Evolutionary conservation across 768 basidiomycete species (phyloP).

Genomic region (Trametes meyenii): DNA sequence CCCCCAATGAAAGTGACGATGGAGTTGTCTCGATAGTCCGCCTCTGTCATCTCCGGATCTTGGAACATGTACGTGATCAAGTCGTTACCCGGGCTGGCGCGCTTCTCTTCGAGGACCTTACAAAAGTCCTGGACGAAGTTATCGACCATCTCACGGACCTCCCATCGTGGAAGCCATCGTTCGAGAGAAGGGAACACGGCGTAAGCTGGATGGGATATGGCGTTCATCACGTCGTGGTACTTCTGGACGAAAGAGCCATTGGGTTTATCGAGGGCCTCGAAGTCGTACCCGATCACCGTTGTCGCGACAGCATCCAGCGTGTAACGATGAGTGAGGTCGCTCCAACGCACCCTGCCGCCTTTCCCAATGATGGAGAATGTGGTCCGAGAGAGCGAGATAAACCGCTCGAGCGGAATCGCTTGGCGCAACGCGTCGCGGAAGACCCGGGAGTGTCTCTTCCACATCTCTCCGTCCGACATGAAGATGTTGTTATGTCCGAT

Average conservation of each 20-base stretch:
- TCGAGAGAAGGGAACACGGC: constrained; percentile 17
- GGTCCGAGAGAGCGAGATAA: constrained; percentile 36
- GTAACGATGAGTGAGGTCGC: constrained; percentile 26
- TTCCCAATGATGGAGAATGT: constrained; percentile 37
- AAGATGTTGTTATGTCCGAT: constrained; percentile 41
- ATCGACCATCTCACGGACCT: constrained; percentile 11
- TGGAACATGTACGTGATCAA: constrained; percentile 20
- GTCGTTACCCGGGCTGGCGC: constrained; percentile 12
- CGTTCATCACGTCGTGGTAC: constrained; percentile 17
- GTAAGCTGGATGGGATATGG: constrained; percentile 15
- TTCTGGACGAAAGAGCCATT: constrained; percentile 15
- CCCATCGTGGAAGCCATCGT: constrained; percentile 10
- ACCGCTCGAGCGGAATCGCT: constrained; percentile 39
- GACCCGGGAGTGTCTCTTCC: constrained; percentile 41
- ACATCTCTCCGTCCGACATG: constrained; percentile 42
- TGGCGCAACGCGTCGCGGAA: constrained; percentile 40
- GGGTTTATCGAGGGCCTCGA: constrained; percentile 20
- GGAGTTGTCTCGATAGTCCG: constrained; percentile 41
- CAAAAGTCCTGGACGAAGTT: constrained; percentile 7
- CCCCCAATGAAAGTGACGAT: constrained; percentile 44
- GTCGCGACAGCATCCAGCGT: constrained; percentile 23
- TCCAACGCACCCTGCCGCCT: constrained; percentile 35
- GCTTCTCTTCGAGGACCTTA: constrained; percentile 14
- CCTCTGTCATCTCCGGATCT: constrained; percentile 26
- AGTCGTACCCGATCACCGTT: constrained; percentile 23